Evolutionary conservation across 768 basidiomycete genomes (phyloP), one percentile per base, ranked within the genome.

Genomic region (Lentinula raphanica): DNA sequence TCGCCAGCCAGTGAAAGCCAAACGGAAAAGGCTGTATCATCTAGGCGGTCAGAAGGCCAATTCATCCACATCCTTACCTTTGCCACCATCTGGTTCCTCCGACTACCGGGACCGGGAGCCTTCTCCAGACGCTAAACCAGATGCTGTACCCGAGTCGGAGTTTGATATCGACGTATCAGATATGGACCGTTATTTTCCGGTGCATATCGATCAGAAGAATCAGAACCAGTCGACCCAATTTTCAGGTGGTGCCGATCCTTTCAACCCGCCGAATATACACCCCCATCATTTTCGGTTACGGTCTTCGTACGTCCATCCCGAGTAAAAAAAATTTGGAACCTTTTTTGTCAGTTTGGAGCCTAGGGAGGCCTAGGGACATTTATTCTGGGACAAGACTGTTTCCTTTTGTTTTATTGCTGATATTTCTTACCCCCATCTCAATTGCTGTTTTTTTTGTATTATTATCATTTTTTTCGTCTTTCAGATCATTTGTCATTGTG

Each of bases 111-210:
- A 50, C 66, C 75, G 29, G n/a, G n/a, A n/a, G 70, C 75, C 32
- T 56, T 70, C 57, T 49, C 11, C 51, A 2, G 12, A 5, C 27
- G 17, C 25, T 6, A n/a, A 32, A n/a, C 8, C 29, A 27, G 12
- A 25, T 19, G 39, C 8, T 35, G 51, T 15, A 23, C 73, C 73
- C 17, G 70, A 72, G n/a, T 78, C 78, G 38, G 83, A 83, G 45
- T 29, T 55, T 2, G 77, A 79, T 38, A 89, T 89, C 59, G 86
- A 88, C 60, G 80, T 74, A 39, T 81, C 81, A 11, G 89, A 91
- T 65, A 85, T 90, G 74, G 89, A 90, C 59, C 77, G 78, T 49
- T 91, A 91, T 71, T 91, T 91, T 69, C 79, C 82, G 25, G 66
- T 67, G 12, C 65, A 69, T 29, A 35, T 27, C n/a, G 55, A 56